Evolutionary conservation across 140 eudicot species (phyloP), one percentile per base, ranked within the genome.

Genomic region (Bidens hawaiensis): DNA sequence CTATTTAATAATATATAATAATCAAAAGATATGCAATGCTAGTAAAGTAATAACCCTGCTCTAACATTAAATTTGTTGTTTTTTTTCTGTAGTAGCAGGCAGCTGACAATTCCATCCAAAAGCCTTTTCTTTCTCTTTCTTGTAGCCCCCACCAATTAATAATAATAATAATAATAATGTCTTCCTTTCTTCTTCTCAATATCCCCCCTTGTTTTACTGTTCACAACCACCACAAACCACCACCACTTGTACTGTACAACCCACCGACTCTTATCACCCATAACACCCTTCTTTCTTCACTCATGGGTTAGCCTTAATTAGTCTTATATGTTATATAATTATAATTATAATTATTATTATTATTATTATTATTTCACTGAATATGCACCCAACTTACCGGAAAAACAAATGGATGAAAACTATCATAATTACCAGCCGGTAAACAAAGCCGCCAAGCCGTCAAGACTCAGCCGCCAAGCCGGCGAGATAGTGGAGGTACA

Each of bases 401-500:
- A 54, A 56, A 79, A 73, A n/a, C n/a, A n/a, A 65, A 83, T 83
- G 90, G 84, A 62, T 22, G 86, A 73, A 26, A 64, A 40, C 60
- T 17, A 33, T 51, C 78, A n/a, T n/a, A n/a, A n/a, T n/a, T n/a
- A n/a, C n/a, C 46, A 46, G 9, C 3, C 49, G 21, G 38, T 6
- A 49, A 50, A 28, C n/a, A n/a, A n/a, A n/a, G n/a, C 46, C 18
- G 33, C n/a, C n/a, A n/a, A n/a, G 33, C 33, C 86, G 53, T 72
- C 90, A 13, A 78, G 85, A 72, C 27, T 76, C 6, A 82, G 85
- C 33, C 42, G 43, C 43, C 12, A n/a, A n/a, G n/a, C n/a, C n/a
- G n/a, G n/a, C n/a, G 84, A 82, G 73, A 82, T 85, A 3, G 95
- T 82, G 30, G 86, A 85, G 49, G 95, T 85, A 2, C 80, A 82